These are phyloP conservation scores for Phaeotremella skinneri DNA, from an alignment of 768 basidiomycete species.

Conservation along the genomic window DNA sequence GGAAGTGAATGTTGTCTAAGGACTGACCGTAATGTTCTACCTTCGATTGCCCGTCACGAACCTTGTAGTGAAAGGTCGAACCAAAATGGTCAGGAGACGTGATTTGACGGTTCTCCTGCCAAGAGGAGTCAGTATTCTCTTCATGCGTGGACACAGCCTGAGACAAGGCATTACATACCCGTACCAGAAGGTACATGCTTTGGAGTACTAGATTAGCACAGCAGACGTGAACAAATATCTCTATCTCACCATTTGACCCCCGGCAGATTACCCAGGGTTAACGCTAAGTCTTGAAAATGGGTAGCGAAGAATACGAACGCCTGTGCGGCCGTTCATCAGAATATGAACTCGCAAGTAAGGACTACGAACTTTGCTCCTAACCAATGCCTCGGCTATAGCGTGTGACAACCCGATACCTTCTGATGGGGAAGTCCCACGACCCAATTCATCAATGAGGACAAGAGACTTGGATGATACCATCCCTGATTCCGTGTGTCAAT, in stretches of 20 bases:
- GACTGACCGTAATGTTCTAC: slow-evolving; percentile 48
- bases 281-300: slow-evolving; percentile 79
- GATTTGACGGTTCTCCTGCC: slow-evolving; percentile 18
- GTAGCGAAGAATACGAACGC: slow-evolving; percentile 89
- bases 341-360: background rate
- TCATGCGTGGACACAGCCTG: background rate
- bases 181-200: slow-evolving; percentile 78
- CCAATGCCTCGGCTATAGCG: slow-evolving; percentile 55
- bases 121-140: slow-evolving; percentile 13
- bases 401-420: slow-evolving; percentile 62
- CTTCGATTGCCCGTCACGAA: slow-evolving; percentile 44
- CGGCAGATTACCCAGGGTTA: slow-evolving; percentile 71
- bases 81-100: slow-evolving; percentile 32
- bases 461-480: slow-evolving; percentile 64
- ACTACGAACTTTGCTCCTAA: slow-evolving; percentile 64
- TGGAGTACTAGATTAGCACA: slow-evolving; percentile 4
- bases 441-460: slow-evolving; percentile 88
- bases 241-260: slow-evolving; percentile 71
- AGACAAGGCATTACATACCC: slow-evolving; percentile 56
- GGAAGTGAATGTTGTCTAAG: background rate
- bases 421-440: slow-evolving; percentile 74
- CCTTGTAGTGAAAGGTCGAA: slow-evolving; percentile 48
- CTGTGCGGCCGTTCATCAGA: slow-evolving; percentile 52
- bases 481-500: slow-evolving; percentile 53
- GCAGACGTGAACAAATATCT: background rate